phyloP scores from a whole-genome alignment of 2,329 filamentous ascomycete genomes.

The Dichotomopilus funicola region DNA sequence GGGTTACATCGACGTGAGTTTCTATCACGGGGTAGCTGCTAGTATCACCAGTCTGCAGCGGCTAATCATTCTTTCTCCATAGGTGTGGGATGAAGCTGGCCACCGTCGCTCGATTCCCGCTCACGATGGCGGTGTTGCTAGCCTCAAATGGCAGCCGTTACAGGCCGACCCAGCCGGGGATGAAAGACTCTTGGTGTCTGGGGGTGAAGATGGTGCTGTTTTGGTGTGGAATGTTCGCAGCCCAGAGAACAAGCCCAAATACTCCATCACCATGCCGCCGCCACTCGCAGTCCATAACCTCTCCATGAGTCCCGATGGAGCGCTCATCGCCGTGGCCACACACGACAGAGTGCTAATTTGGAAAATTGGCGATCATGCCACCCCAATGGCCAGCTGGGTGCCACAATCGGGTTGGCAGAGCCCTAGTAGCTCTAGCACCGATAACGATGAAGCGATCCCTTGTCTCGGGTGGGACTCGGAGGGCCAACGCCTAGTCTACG shows the following conservation, averaged over 20 bases:
- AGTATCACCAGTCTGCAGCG: neutral
- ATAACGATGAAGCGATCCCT: slow-evolving; percentile 53
- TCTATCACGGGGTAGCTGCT: neutral
- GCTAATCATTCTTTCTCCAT: slow-evolving; percentile 2
- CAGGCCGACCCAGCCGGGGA: slow-evolving; percentile 35
- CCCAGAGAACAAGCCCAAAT: slow-evolving; percentile 49
- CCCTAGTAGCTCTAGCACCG: slow-evolving; percentile 41
- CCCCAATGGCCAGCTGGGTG: slow-evolving; percentile 53
- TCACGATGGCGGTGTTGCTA: slow-evolving; percentile 52
- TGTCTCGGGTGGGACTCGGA: slow-evolving; percentile 57
- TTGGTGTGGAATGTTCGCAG: slow-evolving; percentile 55
- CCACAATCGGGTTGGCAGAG: slow-evolving; percentile 53
- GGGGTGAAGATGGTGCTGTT: slow-evolving; percentile 56
- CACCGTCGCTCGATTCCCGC: slow-evolving; percentile 51
- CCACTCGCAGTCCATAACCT: slow-evolving; percentile 47
- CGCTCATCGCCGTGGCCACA: slow-evolving; percentile 57
- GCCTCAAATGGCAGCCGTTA: slow-evolving; percentile 55
- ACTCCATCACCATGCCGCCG: slow-evolving; percentile 53
- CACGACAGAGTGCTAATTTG: slow-evolving; percentile 54
- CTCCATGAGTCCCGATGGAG: slow-evolving; percentile 57
- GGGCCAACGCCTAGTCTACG: slow-evolving; percentile 57
- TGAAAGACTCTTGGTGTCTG: slow-evolving; percentile 54
- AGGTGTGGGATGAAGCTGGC: slow-evolving; percentile 52
- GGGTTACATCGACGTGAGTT: slow-evolving; percentile 54
- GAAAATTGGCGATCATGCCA: slow-evolving; percentile 53